Percentiles rank a stretch among this genome's conserved stretches.
Conservation (phyloP, 2,329 filamentous ascomycete species). For the Teratosphaeria destructans region DNA sequence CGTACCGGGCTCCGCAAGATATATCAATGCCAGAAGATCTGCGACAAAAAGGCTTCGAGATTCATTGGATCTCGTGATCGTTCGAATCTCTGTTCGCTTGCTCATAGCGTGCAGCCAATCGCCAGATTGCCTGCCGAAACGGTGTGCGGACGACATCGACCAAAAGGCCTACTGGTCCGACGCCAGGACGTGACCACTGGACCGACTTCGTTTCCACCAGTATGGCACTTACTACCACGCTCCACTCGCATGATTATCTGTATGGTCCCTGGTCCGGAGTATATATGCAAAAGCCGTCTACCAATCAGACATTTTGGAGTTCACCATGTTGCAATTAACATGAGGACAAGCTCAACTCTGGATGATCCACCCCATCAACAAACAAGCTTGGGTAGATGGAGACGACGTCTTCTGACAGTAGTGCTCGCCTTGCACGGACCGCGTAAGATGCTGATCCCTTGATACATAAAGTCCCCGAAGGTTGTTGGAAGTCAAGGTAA, state of each 20-base stretch:
- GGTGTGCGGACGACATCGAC: background rate
- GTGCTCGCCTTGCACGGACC: background rate
- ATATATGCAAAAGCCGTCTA: background rate
- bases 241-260: background rate
- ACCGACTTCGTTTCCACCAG: background rate
- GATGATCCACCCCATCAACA: background rate
- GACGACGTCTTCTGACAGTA: background rate
- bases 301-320: background rate
- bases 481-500: background rate
- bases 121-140: background rate
- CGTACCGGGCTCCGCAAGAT: background rate
- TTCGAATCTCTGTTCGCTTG: background rate
- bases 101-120: background rate
- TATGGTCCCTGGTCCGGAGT: background rate
- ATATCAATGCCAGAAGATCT: background rate
- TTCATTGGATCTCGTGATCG: background rate
- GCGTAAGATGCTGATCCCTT: background rate
- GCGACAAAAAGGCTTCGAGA: background rate
- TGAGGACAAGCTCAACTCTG: background rate
- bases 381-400: background rate
- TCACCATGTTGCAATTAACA: background rate
- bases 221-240: background rate
- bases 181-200: background rate
- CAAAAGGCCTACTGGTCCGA: background rate
- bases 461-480: background rate